Evolutionary conservation across 805 yeast genomes (phyloP).

Genomic region (Candida maesae): DNA sequence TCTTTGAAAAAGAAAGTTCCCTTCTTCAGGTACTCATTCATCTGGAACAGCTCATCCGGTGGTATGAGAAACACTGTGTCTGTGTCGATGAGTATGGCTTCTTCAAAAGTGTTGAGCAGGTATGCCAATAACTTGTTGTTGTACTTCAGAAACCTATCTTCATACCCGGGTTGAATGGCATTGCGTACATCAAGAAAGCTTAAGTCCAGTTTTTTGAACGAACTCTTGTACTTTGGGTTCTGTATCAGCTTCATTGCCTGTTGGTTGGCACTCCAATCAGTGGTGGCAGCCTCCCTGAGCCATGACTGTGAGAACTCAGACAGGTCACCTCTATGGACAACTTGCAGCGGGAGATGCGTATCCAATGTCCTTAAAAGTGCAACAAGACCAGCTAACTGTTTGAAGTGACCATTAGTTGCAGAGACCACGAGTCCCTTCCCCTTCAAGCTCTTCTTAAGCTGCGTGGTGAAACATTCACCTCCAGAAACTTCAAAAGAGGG

Average conservation of each 20-base stretch:
- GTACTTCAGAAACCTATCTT: constrained; percentile 29
- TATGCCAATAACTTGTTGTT: constrained; percentile 49
- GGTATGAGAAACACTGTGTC: constrained; percentile 45
- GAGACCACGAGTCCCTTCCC: constrained; percentile 33
- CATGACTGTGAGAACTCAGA: constrained; percentile 9
- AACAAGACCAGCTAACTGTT: constrained; percentile 23
- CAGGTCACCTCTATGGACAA: constrained; percentile 29
- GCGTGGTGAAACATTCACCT: constrained; percentile 6
- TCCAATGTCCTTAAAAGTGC: constrained; percentile 26
- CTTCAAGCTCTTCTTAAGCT: constrained; percentile 6
- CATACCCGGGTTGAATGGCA: constrained; percentile 7
- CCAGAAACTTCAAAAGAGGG: not conserved
- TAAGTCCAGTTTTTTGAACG: constrained; percentile 17
- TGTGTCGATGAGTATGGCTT: constrained; percentile 48
- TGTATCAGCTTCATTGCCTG: constrained; percentile 1
- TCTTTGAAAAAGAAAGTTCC: constrained; percentile 47
- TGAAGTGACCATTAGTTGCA: constrained; percentile 20
- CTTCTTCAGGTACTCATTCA: constrained; percentile 30
- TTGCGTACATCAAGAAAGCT: constrained; percentile 25
- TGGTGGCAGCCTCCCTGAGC: not conserved
- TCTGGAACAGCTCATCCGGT: constrained; percentile 34
- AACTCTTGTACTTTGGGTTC: not conserved
- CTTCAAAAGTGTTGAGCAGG: constrained; percentile 50
- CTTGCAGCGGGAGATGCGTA: constrained; percentile 30
- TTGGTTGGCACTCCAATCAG: constrained; percentile 11